Conservation (phyloP, 768 basidiomycete genomes). For the Arthromyces matolae region DNA sequence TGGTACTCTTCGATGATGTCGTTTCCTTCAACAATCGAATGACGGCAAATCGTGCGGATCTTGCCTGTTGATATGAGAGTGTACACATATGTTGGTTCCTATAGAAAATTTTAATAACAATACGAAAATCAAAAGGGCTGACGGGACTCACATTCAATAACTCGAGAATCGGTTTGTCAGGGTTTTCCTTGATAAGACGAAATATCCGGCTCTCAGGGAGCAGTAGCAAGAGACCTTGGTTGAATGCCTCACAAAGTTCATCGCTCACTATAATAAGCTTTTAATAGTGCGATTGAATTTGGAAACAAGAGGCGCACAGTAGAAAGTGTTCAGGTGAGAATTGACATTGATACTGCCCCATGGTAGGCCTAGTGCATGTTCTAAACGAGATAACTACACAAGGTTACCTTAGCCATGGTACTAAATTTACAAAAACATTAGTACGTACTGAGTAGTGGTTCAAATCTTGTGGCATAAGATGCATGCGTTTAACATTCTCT, state of each 20-base stretch:
- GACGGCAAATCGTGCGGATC: neutral
- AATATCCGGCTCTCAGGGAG: neutral
- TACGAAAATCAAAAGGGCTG: neutral
- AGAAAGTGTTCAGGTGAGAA: neutral
- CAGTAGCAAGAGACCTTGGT: neutral
- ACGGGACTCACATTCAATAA: neutral
- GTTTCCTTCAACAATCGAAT: neutral
- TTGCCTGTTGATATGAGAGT: neutral
- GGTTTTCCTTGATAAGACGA: no score
- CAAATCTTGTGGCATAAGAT: neutral
- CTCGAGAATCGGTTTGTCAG: neutral
- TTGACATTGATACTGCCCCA: neutral
- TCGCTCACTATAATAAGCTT: neutral
- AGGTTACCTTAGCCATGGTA: neutral
- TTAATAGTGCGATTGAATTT: neutral
- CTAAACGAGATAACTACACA: neutral
- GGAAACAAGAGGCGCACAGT: neutral
- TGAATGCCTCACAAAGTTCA: neutral
- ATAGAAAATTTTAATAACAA: neutral
- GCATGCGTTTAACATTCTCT: neutral
- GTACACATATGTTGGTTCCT: neutral
- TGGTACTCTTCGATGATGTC: neutral
- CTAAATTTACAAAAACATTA: neutral
- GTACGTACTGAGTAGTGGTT: neutral
- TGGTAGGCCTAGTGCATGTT: neutral